Evolutionary conservation across 768 basidiomycete species (phyloP).

Genomic region (Auriscalpium orientale): DNA sequence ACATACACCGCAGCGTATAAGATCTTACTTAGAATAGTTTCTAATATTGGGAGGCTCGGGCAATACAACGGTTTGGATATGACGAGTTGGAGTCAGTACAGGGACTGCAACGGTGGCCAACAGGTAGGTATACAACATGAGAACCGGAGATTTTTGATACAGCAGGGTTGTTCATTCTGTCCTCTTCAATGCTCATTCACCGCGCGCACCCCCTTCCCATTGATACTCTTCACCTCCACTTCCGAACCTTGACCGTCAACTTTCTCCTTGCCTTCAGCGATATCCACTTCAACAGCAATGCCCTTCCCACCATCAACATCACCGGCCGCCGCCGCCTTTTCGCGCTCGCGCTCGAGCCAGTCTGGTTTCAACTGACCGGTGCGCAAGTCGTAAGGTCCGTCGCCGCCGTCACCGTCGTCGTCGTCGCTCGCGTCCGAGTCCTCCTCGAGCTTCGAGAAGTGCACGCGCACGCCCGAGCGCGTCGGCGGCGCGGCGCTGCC

Average conservation of each 20-base stretch:
- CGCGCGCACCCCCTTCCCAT: neutral
- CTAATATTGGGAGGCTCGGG: no score
- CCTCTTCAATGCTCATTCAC: neutral
- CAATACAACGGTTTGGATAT: no score
- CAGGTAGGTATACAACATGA: constrained; percentile 4
- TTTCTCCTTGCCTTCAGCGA: neutral
- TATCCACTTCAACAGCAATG: neutral
- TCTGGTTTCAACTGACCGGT: constrained; percentile 10
- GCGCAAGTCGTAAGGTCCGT: constrained; percentile 13
- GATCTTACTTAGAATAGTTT: no score
- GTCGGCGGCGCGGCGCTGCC: constrained; percentile 16
- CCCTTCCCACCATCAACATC: neutral
- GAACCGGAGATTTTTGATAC: constrained; percentile 15
- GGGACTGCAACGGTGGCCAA: no score
- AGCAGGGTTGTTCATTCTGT: neutral
- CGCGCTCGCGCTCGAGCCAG: constrained; percentile 3
- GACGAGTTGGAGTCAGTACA: no score
- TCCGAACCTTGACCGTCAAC: neutral
- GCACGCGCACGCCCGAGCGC: constrained; percentile 37
- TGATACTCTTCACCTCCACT: neutral
- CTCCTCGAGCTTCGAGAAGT: constrained; percentile 54
- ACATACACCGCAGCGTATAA: no score
- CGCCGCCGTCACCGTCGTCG: constrained; percentile 12
- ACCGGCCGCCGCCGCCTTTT: neutral
- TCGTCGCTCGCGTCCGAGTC: constrained; percentile 25